These are phyloP conservation scores for Nakazawaea pomicola DNA, from an alignment of 805 yeast genomes.

Conservation along the genomic window DNA sequence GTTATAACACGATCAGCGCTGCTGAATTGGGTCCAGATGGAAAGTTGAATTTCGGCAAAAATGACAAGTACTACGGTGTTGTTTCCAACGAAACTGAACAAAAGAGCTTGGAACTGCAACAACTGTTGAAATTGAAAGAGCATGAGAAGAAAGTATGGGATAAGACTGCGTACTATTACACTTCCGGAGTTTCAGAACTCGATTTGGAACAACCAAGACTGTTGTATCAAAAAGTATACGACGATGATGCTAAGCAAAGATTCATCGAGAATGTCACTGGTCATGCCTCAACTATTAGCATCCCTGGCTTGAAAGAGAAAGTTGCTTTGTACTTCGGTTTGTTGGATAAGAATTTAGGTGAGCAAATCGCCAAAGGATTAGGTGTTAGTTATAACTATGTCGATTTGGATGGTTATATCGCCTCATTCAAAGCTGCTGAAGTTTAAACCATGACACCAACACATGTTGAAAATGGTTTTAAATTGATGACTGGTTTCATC, in stretches of 20 bases:
- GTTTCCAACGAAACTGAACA: slow-evolving; percentile 25
- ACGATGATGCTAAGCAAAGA: slow-evolving; percentile 25
- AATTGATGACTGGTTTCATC: too few relatives aligned
- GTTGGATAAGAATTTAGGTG: slow-evolving; percentile 35
- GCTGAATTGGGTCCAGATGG: slow-evolving; percentile 15
- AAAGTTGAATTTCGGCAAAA: slow-evolving; percentile 20
- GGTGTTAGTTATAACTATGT: slow-evolving; percentile 31
- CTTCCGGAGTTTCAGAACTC: slow-evolving; percentile 35
- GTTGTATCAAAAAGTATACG: slow-evolving; percentile 34
- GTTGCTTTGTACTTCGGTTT: slow-evolving; percentile 39
- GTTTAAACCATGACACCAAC: background rate
- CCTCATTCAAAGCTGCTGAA: slow-evolving; percentile 12
- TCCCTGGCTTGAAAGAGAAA: slow-evolving; percentile 27
- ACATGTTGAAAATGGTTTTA: too few relatives aligned
- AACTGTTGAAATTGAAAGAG: slow-evolving; percentile 23
- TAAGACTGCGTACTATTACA: slow-evolving; percentile 30
- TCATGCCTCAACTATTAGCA: slow-evolving; percentile 30
- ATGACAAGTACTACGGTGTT: slow-evolving; percentile 27
- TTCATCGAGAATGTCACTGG: slow-evolving; percentile 34
- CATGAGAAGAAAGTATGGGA: slow-evolving; percentile 35
- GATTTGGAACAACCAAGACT: slow-evolving; percentile 45
- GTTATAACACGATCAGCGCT: slow-evolving; percentile 27
- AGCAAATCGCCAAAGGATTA: slow-evolving; percentile 35
- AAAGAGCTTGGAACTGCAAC: slow-evolving; percentile 25
- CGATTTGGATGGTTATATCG: slow-evolving; percentile 29